Percentiles rank a stretch among this genome's conserved stretches.
These are phyloP conservation scores for Mycena alexandri DNA, from an alignment of 768 basidiomycete species.

Conservation along the genomic window DNA sequence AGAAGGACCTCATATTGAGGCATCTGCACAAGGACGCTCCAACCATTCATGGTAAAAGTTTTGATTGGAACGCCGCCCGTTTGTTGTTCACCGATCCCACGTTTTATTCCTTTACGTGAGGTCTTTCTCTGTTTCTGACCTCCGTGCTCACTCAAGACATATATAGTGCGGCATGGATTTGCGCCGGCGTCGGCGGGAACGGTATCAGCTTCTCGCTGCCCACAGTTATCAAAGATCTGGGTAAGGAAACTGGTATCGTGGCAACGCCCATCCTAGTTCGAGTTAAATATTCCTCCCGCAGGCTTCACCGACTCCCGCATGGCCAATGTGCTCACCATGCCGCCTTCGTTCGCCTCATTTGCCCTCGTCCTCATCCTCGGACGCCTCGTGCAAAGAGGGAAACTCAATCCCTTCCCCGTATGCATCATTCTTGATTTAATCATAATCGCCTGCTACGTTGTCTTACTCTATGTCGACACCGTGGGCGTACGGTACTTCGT, in stretches of 20 bases:
- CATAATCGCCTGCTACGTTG: constrained; percentile 38
- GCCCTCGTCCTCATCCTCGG: constrained; percentile 30
- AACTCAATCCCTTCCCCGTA: constrained; percentile 38
- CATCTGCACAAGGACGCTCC: constrained; percentile 43
- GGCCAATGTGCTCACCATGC: constrained; percentile 43
- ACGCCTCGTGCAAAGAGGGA: constrained; percentile 32
- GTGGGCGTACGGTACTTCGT: constrained; percentile 37
- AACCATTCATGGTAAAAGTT: constrained; percentile 33
- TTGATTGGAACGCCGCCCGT: constrained; percentile 21
- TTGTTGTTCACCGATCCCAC: constrained; percentile 37
- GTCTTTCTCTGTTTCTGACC: neutral
- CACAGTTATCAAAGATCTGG: constrained; percentile 41
- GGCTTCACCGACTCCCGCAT: constrained; percentile 40
- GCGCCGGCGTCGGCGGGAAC: too few relatives aligned
- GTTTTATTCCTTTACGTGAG: too few relatives aligned
- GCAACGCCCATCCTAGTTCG: neutral
- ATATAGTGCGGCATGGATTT: constrained; percentile 35
- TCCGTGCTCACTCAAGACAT: neutral
- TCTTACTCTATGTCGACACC: constrained; percentile 37
- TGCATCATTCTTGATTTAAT: constrained; percentile 37
- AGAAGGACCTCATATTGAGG: too few relatives aligned
- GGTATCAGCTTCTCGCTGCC: constrained; percentile 40
- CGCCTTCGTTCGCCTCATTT: constrained; percentile 39
- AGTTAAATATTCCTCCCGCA: constrained; percentile 4
- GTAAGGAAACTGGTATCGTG: constrained; percentile 8